A percentile compares a stretch with the other conserved stretches of the same genome.
Conservation (phyloP, 371 early-diverging fungal species). For the Mucor ambiguus region DNA sequence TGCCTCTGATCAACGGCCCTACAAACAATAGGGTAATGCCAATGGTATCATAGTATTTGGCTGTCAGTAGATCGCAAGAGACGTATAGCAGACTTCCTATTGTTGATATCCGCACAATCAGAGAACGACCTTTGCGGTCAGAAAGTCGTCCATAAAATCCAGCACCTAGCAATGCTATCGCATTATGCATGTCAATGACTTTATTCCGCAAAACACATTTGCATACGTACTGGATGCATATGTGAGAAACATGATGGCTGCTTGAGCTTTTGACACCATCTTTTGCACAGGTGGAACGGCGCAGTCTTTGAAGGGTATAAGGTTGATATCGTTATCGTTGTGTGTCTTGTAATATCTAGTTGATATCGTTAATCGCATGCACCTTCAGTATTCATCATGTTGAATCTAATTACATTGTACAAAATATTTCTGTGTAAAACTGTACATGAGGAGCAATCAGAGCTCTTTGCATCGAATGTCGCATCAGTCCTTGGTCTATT, state of each 20-base stretch:
- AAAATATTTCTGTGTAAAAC: constrained; percentile 44
- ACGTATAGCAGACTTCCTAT: constrained; percentile 32
- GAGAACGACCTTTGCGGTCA: constrained; percentile 42
- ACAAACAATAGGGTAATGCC: constrained; percentile 39
- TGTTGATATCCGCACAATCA: constrained; percentile 25
- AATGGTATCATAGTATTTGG: constrained; percentile 26
- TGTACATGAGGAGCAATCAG: constrained; percentile 38
- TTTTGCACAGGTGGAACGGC: constrained; percentile 49
- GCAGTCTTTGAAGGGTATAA: constrained; percentile 39
- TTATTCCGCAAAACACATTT: no score
- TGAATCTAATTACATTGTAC: constrained; percentile 27
- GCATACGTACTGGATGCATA: constrained; percentile 31
- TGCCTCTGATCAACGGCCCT: constrained; percentile 39
- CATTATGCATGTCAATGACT: constrained; percentile 3
- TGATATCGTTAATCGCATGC: neutral
- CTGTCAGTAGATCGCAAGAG: constrained; percentile 25
- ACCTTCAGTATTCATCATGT: neutral
- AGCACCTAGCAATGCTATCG: constrained; percentile 38
- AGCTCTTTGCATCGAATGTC: constrained; percentile 23
- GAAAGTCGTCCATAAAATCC: constrained; percentile 45
- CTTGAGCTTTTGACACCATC: constrained; percentile 37
- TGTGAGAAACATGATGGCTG: constrained; percentile 31
- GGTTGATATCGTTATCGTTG: constrained; percentile 22
- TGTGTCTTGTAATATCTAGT: neutral
- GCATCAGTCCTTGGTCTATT: neutral